Evolutionary conservation across 805 yeast genomes (phyloP).

Genomic region (Candida sanyiensis): DNA sequence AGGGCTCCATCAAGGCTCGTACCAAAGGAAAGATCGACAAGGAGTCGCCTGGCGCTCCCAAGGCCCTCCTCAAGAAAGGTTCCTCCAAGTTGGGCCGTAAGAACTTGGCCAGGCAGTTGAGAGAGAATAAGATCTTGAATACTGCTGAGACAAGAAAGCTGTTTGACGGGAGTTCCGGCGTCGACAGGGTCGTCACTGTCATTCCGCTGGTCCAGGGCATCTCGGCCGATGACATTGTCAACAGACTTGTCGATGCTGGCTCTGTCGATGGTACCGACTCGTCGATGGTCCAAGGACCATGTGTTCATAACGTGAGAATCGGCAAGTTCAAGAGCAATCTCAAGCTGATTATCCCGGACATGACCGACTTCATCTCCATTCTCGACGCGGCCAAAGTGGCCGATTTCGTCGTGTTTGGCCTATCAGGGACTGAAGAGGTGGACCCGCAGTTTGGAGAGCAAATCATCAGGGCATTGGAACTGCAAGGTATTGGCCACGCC

Average conservation of each 20-base stretch:
- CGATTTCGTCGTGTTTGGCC: constrained; percentile 84
- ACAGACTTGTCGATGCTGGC: constrained; percentile 38
- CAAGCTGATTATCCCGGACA: constrained; percentile 68
- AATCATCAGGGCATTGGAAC: constrained; percentile 76
- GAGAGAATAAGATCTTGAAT: constrained; percentile 61
- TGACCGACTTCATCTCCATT: constrained; percentile 56
- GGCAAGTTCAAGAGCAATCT: constrained; percentile 69
- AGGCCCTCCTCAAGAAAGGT: constrained; percentile 25
- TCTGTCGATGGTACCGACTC: constrained; percentile 30
- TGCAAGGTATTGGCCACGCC: constrained; percentile 86
- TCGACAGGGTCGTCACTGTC: constrained; percentile 77
- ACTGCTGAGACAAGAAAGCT: constrained; percentile 55
- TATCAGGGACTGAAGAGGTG: constrained; percentile 83
- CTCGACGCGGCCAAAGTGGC: constrained; percentile 85
- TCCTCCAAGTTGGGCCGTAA: constrained; percentile 60
- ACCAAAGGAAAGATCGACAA: constrained; percentile 87
- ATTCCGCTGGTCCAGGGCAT: constrained; percentile 76
- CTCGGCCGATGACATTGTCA: constrained; percentile 48
- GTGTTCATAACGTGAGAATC: constrained; percentile 48
- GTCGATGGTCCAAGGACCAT: constrained; percentile 35
- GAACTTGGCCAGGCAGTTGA: constrained; percentile 72
- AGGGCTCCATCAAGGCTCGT: constrained; percentile 76
- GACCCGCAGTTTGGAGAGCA: constrained; percentile 80
- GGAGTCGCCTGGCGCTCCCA: constrained; percentile 25
- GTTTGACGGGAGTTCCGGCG: constrained; percentile 76